phyloP scores from a whole-genome alignment of 2,329 filamentous ascomycete genomes.

The Akanthomyces muscarius region DNA sequence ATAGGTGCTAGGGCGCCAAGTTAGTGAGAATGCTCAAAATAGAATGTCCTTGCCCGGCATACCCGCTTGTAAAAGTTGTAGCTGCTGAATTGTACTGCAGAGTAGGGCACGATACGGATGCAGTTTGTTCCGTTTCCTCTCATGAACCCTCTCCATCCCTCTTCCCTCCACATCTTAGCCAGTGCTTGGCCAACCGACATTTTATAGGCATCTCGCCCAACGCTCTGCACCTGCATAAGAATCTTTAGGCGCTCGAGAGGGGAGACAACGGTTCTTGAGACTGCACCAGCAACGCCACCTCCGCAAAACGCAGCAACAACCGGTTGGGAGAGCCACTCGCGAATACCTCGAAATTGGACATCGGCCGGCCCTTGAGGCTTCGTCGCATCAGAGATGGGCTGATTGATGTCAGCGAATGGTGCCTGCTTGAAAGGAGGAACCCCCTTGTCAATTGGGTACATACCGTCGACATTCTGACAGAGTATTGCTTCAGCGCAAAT shows the following conservation, averaged over 20 bases:
- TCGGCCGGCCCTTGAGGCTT: conserved; percentile 26
- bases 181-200: conserved; percentile 85
- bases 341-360: conserved; percentile 33
- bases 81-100: conserved; percentile 94
- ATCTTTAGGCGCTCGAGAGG: conserved; percentile 96
- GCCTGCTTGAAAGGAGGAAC: not conserved
- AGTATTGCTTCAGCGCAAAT: not conserved
- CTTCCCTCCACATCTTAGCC: conserved; percentile 92
- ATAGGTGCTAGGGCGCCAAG: conserved; percentile 53
- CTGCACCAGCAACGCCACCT: conserved; percentile 88
- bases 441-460: not conserved
- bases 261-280: conserved; percentile 96
- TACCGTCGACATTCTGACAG: conserved; percentile 11
- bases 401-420: not conserved
- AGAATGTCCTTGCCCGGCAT: conserved; percentile 33
- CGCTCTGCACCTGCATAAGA: conserved; percentile 92
- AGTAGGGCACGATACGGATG: conserved; percentile 96
- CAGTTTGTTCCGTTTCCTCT: conserved; percentile 97
- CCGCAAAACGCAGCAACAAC: conserved; percentile 89
- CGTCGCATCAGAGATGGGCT: conserved; percentile 21
- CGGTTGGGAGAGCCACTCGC: conserved; percentile 66
- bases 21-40: conserved; percentile 13
- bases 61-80: conserved; percentile 97
- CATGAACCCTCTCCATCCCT: conserved; percentile 97
- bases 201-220: conserved; percentile 87